These are phyloP conservation scores for Chrysoporthe deuterocubensis DNA, from an alignment of 2,329 filamentous ascomycete genomes.

Conservation along the genomic window DNA sequence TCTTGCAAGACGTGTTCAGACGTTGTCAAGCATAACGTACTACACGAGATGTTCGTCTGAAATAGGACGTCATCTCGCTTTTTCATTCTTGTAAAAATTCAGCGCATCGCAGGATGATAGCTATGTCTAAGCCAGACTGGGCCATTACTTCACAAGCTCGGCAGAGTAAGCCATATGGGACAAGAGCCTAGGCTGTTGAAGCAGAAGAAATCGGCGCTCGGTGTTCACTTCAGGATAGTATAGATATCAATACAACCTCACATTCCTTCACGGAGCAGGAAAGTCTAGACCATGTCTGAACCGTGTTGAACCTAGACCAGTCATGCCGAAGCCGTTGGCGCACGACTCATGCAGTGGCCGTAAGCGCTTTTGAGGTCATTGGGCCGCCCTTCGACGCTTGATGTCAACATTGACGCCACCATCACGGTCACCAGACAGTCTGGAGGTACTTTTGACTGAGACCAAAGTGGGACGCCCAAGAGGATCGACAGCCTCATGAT, in stretches of 20 bases:
- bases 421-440: slow-evolving; percentile 26
- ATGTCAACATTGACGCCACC: slow-evolving; percentile 30
- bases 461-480: slow-evolving; percentile 25
- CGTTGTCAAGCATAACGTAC: not conserved
- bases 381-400: slow-evolving; percentile 20
- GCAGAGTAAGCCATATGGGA: not conserved
- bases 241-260: not conserved
- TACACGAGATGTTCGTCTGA: not conserved
- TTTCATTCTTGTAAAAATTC: not conserved
- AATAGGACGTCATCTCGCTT: not conserved
- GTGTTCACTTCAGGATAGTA: not conserved
- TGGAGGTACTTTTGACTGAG: slow-evolving; percentile 26
- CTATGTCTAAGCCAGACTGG: not conserved
- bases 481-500: slow-evolving; percentile 28
- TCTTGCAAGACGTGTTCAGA: not conserved
- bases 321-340: not conserved
- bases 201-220: not conserved
- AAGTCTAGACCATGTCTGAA: not conserved
- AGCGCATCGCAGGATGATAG: not conserved
- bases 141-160: not conserved
- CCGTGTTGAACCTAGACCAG: too few relatives aligned
- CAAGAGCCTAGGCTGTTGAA: not conserved
- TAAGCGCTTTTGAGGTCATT: not conserved
- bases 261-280: not conserved
- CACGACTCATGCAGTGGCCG: not conserved